Evolutionary conservation across 2,329 filamentous ascomycete genomes (phyloP).

Genomic region (Xylaria multiplex): DNA sequence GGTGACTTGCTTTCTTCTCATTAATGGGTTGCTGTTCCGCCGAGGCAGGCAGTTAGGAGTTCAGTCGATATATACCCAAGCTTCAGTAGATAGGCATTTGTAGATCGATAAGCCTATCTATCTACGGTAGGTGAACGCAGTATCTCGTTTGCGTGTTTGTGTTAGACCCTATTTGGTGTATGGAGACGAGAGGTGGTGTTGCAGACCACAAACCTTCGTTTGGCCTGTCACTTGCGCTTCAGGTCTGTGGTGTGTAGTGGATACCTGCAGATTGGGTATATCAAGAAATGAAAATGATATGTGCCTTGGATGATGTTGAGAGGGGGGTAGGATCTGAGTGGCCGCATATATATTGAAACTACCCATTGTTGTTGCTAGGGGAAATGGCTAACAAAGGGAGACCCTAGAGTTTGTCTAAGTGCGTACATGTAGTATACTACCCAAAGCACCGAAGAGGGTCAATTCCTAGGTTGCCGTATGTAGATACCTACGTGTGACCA

Average conservation of each 20-base stretch:
- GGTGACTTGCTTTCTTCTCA: conserved; percentile 1
- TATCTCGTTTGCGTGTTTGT: conserved; percentile 7
- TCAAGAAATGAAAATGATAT: conserved; percentile 1
- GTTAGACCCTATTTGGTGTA: conserved; percentile 1
- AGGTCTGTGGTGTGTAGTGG: conserved; percentile 12
- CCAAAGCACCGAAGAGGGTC: no score
- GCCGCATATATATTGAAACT: conserved; percentile 26
- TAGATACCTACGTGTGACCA: no score
- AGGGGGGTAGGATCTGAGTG: neutral
- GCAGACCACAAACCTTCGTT: conserved; percentile 27
- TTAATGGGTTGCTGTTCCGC: neutral
- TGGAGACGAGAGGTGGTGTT: conserved; percentile 17
- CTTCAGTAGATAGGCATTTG: neutral
- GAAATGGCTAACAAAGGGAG: neutral
- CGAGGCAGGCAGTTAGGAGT: neutral
- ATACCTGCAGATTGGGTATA: conserved; percentile 21
- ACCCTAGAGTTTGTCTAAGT: neutral
- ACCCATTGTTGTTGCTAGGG: neutral
- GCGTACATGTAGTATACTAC: no score
- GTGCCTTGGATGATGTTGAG: neutral
- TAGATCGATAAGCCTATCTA: neutral
- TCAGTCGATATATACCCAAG: no score
- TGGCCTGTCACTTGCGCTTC: conserved; percentile 4
- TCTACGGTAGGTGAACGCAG: neutral
- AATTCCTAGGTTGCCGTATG: no score